Evolutionary conservation across 257 asterid species (phyloP), one percentile per base, ranked within the genome.

Genomic region (Solanum pinnatisectum): DNA sequence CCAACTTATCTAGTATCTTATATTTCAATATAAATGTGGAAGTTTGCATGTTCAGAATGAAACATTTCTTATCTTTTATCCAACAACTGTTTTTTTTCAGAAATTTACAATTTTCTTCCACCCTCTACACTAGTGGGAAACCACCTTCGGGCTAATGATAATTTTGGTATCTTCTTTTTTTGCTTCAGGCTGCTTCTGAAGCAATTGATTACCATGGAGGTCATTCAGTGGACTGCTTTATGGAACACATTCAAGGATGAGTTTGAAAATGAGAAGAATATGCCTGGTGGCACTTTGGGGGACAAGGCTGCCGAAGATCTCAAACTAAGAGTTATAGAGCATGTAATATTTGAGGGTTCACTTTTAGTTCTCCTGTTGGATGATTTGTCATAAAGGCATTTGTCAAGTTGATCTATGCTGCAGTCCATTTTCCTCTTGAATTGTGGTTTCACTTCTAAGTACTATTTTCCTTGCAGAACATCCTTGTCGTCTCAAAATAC

Each of bases 271-370:
- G 99, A 97, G 88, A 95, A 92, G 90, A 94, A 92, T 93, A 93
- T 95, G 94, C 93, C 93, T 87, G 99, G 98, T 87, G 98, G 98
- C 44, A 49, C 98, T 76, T 87, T 97, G 90, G 98, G 97, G 73
- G 98, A 96, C 86, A 96, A 94, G 93, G 98, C 98, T 59, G 98
- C 98, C 71, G 98, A 94, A 77, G 99, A 97, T 88, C 97, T 97
- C 87, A 92, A 91, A 89, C 93, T 94, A 67, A 94, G 99, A 93
- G 98, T 97, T 10, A 97, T 95, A 84, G 98, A 96, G 89, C 99
- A 97, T 90, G 99, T 97, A 95, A 93, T 84, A 89, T 52, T 85
- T 14, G 18, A 60, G 36, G 40, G 16, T 30, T 77, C 13, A 42
- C 73, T 85, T 81, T 86, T 44, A 46, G 11, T 46, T 27, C 84